Percentiles rank a stretch among this genome's conserved stretches.
These are phyloP conservation scores for Leucocoprinus sp. DNA, from an alignment of 768 basidiomycete genomes.

Conservation along the genomic window DNA sequence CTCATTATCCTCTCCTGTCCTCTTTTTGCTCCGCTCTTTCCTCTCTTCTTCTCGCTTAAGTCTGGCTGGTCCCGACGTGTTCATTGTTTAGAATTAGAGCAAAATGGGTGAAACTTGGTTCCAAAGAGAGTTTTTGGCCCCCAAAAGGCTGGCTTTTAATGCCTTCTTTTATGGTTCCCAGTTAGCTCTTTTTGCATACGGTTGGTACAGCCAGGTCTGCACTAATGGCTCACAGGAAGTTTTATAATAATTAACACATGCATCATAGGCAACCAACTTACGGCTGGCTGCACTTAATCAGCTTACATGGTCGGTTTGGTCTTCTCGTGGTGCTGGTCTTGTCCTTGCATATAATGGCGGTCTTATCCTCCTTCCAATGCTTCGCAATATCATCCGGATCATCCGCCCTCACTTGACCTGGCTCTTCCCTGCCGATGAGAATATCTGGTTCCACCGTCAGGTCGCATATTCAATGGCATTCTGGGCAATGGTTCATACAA, in stretches of 20 bases:
- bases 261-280: slow-evolving; percentile 44
- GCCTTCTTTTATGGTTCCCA: slow-evolving; percentile 77
- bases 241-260: slow-evolving; percentile 4
- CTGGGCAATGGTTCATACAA: slow-evolving; percentile 88
- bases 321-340: slow-evolving; percentile 85
- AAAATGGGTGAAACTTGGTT: slow-evolving; percentile 68
- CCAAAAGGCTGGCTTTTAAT: slow-evolving; percentile 64
- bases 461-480: slow-evolving; percentile 93
- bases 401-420: slow-evolving; percentile 75
- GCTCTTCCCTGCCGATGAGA: slow-evolving; percentile 89
- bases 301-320: slow-evolving; percentile 82
- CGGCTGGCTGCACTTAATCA: slow-evolving; percentile 69
- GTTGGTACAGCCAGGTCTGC: slow-evolving; percentile 80
- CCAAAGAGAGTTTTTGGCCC: slow-evolving; percentile 56
- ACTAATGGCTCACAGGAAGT: background rate
- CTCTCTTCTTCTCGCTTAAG: slow-evolving; percentile 15
- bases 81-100: background rate
- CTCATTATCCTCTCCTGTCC: slow-evolving; percentile 15
- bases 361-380: slow-evolving; percentile 81
- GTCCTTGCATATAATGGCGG: slow-evolving; percentile 83
- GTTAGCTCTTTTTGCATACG: slow-evolving; percentile 65
- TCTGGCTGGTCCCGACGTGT: slow-evolving; percentile 44
- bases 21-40: slow-evolving; percentile 16
- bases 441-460: slow-evolving; percentile 93
- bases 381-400: slow-evolving; percentile 81